Conservation (phyloP, 352 stramenopile genomes). For the Pythium rishiriense region DNA sequence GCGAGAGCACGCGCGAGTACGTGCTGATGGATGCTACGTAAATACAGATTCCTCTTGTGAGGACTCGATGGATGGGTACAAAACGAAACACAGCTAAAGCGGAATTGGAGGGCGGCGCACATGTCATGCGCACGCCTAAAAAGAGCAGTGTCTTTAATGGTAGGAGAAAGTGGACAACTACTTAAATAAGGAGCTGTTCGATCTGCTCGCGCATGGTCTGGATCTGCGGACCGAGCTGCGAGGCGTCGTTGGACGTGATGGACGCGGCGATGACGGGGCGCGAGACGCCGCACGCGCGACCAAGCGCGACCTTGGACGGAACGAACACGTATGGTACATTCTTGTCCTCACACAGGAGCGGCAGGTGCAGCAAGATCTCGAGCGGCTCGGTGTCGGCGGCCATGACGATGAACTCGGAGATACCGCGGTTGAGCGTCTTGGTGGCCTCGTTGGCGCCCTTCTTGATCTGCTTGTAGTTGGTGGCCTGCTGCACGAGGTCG, state of each 20-base stretch:
- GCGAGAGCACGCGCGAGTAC: conserved; percentile 97
- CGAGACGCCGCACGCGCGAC: conserved; percentile 98
- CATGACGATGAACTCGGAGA: conserved; percentile 99
- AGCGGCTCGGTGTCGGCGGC: conserved; percentile 99
- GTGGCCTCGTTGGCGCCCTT: conserved; percentile 99
- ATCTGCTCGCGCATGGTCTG: conserved; percentile 99
- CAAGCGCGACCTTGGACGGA: conserved; percentile 98
- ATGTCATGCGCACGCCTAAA: not conserved
- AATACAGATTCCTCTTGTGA: too few species aligned
- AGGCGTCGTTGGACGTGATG: conserved; percentile 99
- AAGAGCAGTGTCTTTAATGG: not conserved
- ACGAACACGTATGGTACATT: conserved; percentile 92
- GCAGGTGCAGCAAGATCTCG: conserved; percentile 99
- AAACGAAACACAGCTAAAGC: too few species aligned
- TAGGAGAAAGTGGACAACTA: not conserved
- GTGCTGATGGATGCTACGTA: conserved; percentile 88
- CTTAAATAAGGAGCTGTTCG: conserved; percentile 99
- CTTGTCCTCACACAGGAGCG: conserved; percentile 99
- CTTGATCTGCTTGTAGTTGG: conserved; percentile 99
- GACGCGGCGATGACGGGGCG: conserved; percentile 98
- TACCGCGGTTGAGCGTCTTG: conserved; percentile 99
- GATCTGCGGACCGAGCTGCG: conserved; percentile 99
- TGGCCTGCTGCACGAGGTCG: conserved; percentile 98
- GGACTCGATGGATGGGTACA: too few species aligned
- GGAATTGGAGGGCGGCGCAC: not conserved